Evolutionary conservation across 371 early-diverging fungal genomes (phyloP).

Genomic region (Mortierella sp.): DNA sequence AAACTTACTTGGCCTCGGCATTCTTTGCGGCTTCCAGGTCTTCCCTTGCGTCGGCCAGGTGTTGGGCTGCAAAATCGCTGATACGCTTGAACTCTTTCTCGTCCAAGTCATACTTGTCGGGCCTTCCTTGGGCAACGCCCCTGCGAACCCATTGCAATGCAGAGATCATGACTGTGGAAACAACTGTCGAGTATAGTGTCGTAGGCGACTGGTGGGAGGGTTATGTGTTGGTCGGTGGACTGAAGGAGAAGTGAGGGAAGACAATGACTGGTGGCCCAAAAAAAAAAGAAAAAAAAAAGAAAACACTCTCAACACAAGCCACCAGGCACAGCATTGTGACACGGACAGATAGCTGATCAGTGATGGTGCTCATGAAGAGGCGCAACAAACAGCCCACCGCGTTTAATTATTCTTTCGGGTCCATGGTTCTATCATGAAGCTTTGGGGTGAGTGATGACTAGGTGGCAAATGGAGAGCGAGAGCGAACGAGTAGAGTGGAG

Average conservation of each 20-base stretch:
- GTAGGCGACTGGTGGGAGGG: not conserved
- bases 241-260: not conserved
- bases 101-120: slow-evolving; percentile 80
- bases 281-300: slow-evolving; percentile 2
- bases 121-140: slow-evolving; percentile 85
- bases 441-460: too few relatives aligned
- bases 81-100: slow-evolving; percentile 90
- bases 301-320: slow-evolving; percentile 5
- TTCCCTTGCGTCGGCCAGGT: slow-evolving; percentile 78
- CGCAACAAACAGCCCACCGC: too few relatives aligned
- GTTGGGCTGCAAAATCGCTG: slow-evolving; percentile 71
- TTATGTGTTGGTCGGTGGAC: too few relatives aligned
- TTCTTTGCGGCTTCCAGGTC: slow-evolving; percentile 70
- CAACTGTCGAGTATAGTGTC: not conserved
- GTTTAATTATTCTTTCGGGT: too few relatives aligned
- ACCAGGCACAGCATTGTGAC: too few relatives aligned
- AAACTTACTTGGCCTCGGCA: slow-evolving; percentile 33
- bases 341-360: too few relatives aligned
- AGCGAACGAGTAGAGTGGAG: not conserved
- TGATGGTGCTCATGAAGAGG: too few relatives aligned
- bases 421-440: too few relatives aligned
- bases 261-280: not conserved
- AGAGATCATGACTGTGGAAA: slow-evolving; percentile 70
- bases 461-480: too few relatives aligned
- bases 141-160: slow-evolving; percentile 88